Evolutionary conservation across 1,284 basidiomycete species (phyloP), one percentile per base, ranked within the genome.

Genomic region (Cerioporus squamosus): DNA sequence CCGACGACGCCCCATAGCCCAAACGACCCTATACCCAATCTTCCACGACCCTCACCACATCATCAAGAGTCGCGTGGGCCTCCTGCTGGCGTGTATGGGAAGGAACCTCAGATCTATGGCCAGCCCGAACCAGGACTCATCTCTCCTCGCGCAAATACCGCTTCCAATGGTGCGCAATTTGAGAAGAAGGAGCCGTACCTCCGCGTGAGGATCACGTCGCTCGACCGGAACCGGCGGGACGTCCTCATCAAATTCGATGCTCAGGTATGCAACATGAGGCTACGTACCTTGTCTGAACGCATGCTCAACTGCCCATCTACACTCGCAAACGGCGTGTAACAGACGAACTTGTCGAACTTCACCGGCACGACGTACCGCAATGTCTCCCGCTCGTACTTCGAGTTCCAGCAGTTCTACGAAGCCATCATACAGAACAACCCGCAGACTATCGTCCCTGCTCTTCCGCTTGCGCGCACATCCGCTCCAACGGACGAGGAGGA

Each of bases 401-500:
- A 97, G 74, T 95, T 95, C 74, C 92, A 95, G 74, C 88, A 93
- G 65, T 94, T 97, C 73, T 93, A 94, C 67, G 94, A 97, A 59
- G 82, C 93, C 59, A 81, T 94, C 62, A 84, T 93, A 29, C 82
- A 88, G 65, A 91, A 84, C 72, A 94, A 91, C 70, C 93, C 94
- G 0, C 94, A 95, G 68, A 95, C 94, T 14, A 96, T 97, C 66
- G 82, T 97, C 14, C 93, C 95, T 14, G 95, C 95, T 3, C 81
- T 97, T 12, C 95, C 95, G 1, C 81, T 97, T 20, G 86, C 94
- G 1, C 93, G 96, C 64, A 97, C 95, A 0, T 96, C 94, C 2
- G 95, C 95, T 1, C 90, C 93, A 22, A 95, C 93, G 15, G 95
- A 97, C 71, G 95, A 97, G 76, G 96, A 98, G 75, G 94, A 98